Conservation (phyloP, 495 filamentous ascomycete species). For the Penicillium ochrochloron region DNA sequence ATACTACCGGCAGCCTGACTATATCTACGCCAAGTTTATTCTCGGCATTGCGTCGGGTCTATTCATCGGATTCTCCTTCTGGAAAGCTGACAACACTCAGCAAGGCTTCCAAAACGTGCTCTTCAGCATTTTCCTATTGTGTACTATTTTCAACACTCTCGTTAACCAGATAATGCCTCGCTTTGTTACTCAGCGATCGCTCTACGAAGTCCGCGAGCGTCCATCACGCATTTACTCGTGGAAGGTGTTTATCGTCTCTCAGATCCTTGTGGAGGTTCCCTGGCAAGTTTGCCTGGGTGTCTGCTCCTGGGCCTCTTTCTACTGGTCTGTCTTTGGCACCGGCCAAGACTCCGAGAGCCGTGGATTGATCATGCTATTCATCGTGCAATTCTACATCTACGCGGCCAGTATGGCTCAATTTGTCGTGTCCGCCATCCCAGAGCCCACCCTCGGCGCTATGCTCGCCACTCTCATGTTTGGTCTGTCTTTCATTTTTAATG, state of each 20-base stretch:
- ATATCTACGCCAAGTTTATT: slow-evolving; percentile 54
- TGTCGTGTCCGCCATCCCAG: slow-evolving; percentile 55
- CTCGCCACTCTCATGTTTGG: slow-evolving; percentile 60
- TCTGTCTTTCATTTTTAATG: slow-evolving; percentile 58
- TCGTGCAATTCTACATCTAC: slow-evolving; percentile 53
- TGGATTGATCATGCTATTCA: slow-evolving; percentile 56
- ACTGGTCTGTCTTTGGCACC: slow-evolving; percentile 50
- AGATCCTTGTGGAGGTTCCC: slow-evolving; percentile 56
- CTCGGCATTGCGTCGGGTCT: slow-evolving; percentile 57
- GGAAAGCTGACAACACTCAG: slow-evolving; percentile 63
- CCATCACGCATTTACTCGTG: slow-evolving; percentile 56
- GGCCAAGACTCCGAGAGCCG: slow-evolving; percentile 46
- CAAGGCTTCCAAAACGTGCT: slow-evolving; percentile 85
- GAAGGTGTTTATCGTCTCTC: slow-evolving; percentile 55
- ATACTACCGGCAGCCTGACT: slow-evolving; percentile 58
- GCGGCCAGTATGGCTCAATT: slow-evolving; percentile 55
- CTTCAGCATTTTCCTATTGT: slow-evolving; percentile 80
- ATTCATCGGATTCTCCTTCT: slow-evolving; percentile 91
- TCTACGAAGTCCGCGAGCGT: slow-evolving; percentile 57
- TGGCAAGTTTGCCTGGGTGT: slow-evolving; percentile 50
- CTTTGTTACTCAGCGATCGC: slow-evolving; percentile 50
- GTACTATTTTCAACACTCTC: slow-evolving; percentile 73
- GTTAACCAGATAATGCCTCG: slow-evolving; percentile 61
- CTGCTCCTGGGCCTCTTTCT: slow-evolving; percentile 52
- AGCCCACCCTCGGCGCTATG: slow-evolving; percentile 57